These are phyloP conservation scores for Vitis hybrid DNA, from an alignment of 177 flowering plant genomes.

Conservation along the genomic window DNA sequence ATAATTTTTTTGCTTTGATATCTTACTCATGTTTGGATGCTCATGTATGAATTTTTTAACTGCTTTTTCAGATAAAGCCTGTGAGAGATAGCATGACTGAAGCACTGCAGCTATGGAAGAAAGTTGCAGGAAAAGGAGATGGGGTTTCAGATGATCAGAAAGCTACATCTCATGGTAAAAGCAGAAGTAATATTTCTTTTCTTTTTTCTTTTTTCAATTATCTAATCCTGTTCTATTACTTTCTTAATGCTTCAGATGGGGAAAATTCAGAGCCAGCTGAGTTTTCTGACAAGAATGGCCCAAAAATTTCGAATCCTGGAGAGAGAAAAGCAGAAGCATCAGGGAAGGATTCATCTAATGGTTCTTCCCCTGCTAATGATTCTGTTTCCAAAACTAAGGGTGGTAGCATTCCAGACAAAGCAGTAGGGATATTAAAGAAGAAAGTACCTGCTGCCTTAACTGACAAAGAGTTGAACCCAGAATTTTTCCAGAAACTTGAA, in stretches of 20 bases:
- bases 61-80: constrained; percentile 75
- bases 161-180: constrained; percentile 49
- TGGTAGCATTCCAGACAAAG: constrained; percentile 59
- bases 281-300: constrained; percentile 29
- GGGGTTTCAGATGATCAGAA: constrained; percentile 45
- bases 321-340: constrained; percentile 33
- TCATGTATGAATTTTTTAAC: not conserved
- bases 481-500: constrained; percentile 90
- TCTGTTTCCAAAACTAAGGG: constrained; percentile 46
- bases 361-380: constrained; percentile 40
- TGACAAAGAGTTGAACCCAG: constrained; percentile 86
- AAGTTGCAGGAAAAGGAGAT: constrained; percentile 64
- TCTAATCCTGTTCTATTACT: not conserved
- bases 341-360: constrained; percentile 36
- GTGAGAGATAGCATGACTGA: constrained; percentile 92
- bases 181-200: not conserved
- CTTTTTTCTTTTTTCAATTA: not conserved
- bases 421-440: constrained; percentile 81
- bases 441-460: constrained; percentile 67
- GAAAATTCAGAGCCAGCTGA: constrained; percentile 41
- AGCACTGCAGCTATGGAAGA: constrained; percentile 90
- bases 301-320: constrained; percentile 23
- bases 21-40: no score
- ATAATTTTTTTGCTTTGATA: no score
- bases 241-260: constrained; percentile 33